These are phyloP conservation scores for Globisporangium canariense DNA, from an alignment of 352 stramenopile species.

Conservation along the genomic window DNA sequence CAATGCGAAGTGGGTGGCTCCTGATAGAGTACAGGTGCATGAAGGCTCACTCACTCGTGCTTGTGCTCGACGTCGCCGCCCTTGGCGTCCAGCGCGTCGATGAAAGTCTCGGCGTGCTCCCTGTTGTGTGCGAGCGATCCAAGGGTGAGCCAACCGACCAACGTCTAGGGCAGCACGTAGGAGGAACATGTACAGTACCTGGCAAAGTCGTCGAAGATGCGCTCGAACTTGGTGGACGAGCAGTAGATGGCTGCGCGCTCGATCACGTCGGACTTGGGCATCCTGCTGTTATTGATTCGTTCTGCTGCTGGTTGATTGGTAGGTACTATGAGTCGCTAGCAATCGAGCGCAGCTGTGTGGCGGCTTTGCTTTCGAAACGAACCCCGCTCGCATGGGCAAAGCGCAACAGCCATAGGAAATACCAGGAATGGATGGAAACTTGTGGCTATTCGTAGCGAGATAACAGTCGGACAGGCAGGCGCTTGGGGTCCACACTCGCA, in stretches of 20 bases:
- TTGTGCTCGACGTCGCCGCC: constrained; percentile 70
- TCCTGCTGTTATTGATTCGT: constrained; percentile 11
- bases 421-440: constrained; percentile 1
- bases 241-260: constrained; percentile 67
- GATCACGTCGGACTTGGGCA: constrained; percentile 52
- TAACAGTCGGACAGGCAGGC: background rate
- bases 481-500: no score
- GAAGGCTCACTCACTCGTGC: constrained; percentile 42
- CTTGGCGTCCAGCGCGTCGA: constrained; percentile 62
- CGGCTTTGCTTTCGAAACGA: constrained; percentile 1
- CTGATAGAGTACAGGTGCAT: background rate
- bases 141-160: background rate
- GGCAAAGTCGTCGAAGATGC: constrained; percentile 73
- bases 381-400: background rate
- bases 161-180: background rate
- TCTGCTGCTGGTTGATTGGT: background rate
- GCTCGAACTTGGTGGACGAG: constrained; percentile 70
- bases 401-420: background rate
- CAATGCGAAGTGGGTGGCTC: background rate
- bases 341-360: background rate
- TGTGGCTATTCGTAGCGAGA: background rate
- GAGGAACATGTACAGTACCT: constrained; percentile 23
- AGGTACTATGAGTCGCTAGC: background rate
- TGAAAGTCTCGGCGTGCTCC: constrained; percentile 59
- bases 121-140: constrained; percentile 17